Conservation (phyloP, 2,329 filamentous ascomycete species). For the Trichoderma sp. region DNA sequence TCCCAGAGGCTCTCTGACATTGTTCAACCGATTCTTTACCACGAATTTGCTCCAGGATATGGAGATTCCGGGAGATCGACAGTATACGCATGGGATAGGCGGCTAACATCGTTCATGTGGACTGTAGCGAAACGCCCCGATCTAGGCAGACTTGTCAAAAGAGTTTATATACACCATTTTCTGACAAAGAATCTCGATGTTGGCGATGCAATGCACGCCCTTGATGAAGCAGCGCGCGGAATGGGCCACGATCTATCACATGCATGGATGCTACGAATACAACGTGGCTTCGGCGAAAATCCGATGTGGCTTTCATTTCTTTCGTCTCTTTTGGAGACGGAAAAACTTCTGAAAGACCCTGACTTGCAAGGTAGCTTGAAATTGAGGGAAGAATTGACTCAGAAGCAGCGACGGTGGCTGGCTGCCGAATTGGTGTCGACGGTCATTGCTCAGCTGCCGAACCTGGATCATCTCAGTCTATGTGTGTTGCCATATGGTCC, state of each 20-base stretch:
- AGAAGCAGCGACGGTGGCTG: not conserved
- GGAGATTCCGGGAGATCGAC: not conserved
- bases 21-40: not conserved
- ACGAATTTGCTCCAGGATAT: not conserved
- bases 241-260: not conserved
- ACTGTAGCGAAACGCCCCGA: not conserved
- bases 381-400: not conserved
- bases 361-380: not conserved
- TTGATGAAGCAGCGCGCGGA: not conserved
- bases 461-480: not conserved
- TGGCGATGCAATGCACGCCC: not conserved
- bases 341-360: not conserved
- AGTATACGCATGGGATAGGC: not conserved
- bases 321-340: not conserved
- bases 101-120: not conserved
- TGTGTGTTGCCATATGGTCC: not conserved
- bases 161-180: not conserved
- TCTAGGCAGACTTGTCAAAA: not conserved
- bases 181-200: not conserved
- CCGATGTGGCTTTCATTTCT: not conserved
- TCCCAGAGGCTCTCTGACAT: not conserved
- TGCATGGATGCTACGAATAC: not conserved
- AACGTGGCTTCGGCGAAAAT: not conserved
- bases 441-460: not conserved
- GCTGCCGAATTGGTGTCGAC: not conserved